Evolutionary conservation across 169 alveolate genomes (phyloP).

Genomic region (Plasmodium gonderi): DNA sequence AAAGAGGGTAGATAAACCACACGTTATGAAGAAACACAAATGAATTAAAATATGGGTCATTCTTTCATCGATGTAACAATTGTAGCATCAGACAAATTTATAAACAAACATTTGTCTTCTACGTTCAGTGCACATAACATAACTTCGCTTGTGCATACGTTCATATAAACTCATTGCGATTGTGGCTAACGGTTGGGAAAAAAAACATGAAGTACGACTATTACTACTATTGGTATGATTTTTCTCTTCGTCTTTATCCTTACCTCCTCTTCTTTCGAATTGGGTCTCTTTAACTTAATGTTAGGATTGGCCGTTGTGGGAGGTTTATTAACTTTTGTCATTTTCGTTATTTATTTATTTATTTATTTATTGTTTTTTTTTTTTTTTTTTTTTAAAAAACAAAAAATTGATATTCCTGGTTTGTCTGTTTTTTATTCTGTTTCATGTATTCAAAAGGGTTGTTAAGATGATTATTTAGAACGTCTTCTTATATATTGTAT

Average conservation of each 20-base stretch:
- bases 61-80: no score
- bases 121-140: no score
- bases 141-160: no score
- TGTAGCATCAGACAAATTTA: no score
- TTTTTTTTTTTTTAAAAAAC: neutral
- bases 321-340: constrained; percentile 60
- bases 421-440: neutral
- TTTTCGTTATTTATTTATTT: neutral
- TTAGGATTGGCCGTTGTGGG: constrained; percentile 50
- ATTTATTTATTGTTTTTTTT: neutral
- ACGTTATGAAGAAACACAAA: neutral
- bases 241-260: neutral
- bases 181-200: no score
- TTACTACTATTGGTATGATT: neutral
- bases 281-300: constrained; percentile 33
- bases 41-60: no score
- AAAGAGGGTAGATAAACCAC: neutral
- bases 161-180: no score
- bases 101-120: no score
- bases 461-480: no score
- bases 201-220: neutral
- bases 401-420: constrained; percentile 16
- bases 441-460: constrained; percentile 23
- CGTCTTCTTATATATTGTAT: neutral
- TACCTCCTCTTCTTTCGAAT: constrained; percentile 63